Base-by-base conservation (phyloP, 257 asterid species). In the Petunia axillaris region DNA sequence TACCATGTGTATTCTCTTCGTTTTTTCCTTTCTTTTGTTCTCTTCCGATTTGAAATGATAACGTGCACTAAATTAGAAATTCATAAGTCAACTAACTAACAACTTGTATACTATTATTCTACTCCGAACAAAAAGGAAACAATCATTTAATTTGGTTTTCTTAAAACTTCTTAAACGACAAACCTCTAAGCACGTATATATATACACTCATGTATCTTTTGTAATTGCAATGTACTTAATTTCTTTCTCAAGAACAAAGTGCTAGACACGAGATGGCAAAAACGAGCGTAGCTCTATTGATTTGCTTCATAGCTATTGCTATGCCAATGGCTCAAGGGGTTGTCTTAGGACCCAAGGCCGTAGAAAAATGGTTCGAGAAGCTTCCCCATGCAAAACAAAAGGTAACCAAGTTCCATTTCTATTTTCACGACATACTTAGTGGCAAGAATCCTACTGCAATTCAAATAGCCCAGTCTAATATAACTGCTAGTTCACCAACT, bases 391-490 rank as follows among this genome's bases (percentile, higher is more conserved):
- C 73, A 25, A 79, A 64, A n/a, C 80, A 82, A 15, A 88, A 84
- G 64, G 74, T 80, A 16, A 75, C 84, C 0, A 44, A 84, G 2
- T 79, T 88, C 13, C 87, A 82, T 73, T 88, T 88, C 79, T 88
- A 86, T 82, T 82, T 86, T 38, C 89, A 88, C 11, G 90, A 88
- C 81, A 75, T 81, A 1, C 84, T 81, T 1, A 73, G 81, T 7
- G 87, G 87, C 0, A 83, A 87, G 0, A 86, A 25, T 55, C 83
- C 83, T 5, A 48, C 82, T 8, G 85, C 82, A n/a, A 6, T 86
- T 2, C 35, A 25, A 4, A 67, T 86, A 3, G 89, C 84, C 0
- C 41, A 74, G 4, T 16, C 88, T 64, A 83, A 85, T 11, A 60
- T 63, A 8, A 82, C 87, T 14, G 0, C 37, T 16, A 37, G 7